phyloP scores from a whole-genome alignment of 345 rosid genomes.

The Camelina neglecta region DNA sequence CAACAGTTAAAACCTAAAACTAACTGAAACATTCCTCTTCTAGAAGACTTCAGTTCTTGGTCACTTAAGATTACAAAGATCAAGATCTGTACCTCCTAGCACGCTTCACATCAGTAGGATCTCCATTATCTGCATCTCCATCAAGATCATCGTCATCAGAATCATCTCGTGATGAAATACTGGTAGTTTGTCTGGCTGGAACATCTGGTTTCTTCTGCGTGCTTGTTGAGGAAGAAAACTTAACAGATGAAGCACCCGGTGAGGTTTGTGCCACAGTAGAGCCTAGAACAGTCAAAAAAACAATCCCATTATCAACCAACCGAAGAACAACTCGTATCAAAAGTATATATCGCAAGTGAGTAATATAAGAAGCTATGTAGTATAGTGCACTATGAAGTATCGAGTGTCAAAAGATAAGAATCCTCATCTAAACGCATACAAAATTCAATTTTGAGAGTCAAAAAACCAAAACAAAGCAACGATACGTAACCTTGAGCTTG shows the following conservation, averaged over 20 bases:
- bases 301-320: slow-evolving; percentile 17
- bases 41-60: not conserved
- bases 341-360: not conserved
- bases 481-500: slow-evolving; percentile 48
- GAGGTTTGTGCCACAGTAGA: slow-evolving; percentile 39
- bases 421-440: slow-evolving; percentile 12
- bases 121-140: slow-evolving; percentile 67
- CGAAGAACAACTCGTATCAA: slow-evolving; percentile 6
- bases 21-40: not conserved
- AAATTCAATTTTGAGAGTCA: not conserved
- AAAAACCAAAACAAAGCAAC: slow-evolving; percentile 11
- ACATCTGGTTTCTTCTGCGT: slow-evolving; percentile 51
- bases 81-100: slow-evolving; percentile 61
- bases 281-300: slow-evolving; percentile 22
- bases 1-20: not conserved
- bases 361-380: too few species aligned
- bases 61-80: not conserved
- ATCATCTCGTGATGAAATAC: slow-evolving; percentile 91
- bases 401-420: not conserved
- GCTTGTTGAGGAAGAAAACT: slow-evolving; percentile 42
- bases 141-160: slow-evolving; percentile 92
- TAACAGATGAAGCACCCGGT: slow-evolving; percentile 40
- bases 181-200: slow-evolving; percentile 69
- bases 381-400: not conserved
- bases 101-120: slow-evolving; percentile 69